Base-by-base conservation (phyloP, 352 stramenopile species). In the Thalassiosira mediterranea region DNA sequence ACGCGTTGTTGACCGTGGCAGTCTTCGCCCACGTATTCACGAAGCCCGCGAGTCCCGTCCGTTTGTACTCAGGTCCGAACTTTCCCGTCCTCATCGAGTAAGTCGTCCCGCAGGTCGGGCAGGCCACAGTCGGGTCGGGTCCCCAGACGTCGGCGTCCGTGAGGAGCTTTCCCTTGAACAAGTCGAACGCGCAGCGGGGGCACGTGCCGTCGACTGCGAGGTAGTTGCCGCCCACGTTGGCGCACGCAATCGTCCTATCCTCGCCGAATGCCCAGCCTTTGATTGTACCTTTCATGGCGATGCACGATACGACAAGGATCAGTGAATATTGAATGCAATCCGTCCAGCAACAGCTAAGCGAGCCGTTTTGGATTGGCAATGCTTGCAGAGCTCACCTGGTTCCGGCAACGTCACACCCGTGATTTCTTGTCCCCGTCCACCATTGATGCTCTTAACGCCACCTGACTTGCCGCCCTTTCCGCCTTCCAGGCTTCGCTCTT, bases 221-320 rank as follows among this genome's bases (percentile, higher is more conserved):
- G 48, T 80, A 90, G 54, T 76, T 77, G 7, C 79, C 83, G 46
- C 72, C 56, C 3, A 90, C 83, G 61, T 91, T 90, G 23, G 78
- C 78, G 53, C 80, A 88, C n/a, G 76, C 83, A 40, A 91, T 82
- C 15, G 57, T 72, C 47, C 72, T 49, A 44, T 76, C 72, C 31
- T 84, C 76, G 11, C 86, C 86, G 72, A 91, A 91, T 65, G 87
- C 86, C 86, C 86, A 91, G 29, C 86, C 86, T 48, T 62, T 32
- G 0, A 48, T 62, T 62, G 17, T 62, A 25, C 31, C 49, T 15
- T 62, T 48, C 15, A 52, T 26, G 26, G 15, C 10, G 4, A 26
- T 57, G 48, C n/a, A 57, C n/a, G 5, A 32, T 26, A 28, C 7
- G n/a, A 31, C 21, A 57, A 57, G 37, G 19, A 11, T 4, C n/a